Base-by-base conservation (phyloP, 2,329 filamentous ascomycete species). In the Cordyceps cicadae region DNA sequence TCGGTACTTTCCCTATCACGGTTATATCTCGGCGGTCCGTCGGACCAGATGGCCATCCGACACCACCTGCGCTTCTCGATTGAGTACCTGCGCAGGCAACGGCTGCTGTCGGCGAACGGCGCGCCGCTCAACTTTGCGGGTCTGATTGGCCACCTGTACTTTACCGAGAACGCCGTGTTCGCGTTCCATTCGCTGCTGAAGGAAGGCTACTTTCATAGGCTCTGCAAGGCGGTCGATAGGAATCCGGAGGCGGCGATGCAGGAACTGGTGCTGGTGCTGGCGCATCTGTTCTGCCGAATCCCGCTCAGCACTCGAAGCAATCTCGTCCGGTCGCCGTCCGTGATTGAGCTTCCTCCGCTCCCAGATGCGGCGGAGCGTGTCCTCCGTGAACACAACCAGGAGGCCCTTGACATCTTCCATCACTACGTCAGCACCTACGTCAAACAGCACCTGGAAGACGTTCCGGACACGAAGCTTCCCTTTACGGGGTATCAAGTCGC, bases 61-160 rank as follows among this genome's bases (percentile, higher is more conserved):
- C 89, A 93, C 69, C 88, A 92, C 67, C 72, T 93, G 7, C 82
- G 89, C 3, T 93, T 93, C 70, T 92, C 88, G 0, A 88, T 93
- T 50, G 89, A 93, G 64, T 93, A 91, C 66, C 78, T 93, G 0
- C 81, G 88, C 21, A 78, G 87, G 41, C 86, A 91, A 65, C 77
- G 82, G 49, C 80, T 93, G 0, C 76, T 93, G 9, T 84, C 82
- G 3, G 70, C 75, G 0, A 69, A 74, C 1, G 89, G 89, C 51
- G 75, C 71, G 1, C 88, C 89, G 0, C 73, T 92, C 14, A 89
- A 92, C 69, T 90, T 92, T 68, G 83, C 89, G 0, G 84, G 85
- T 0, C 77, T 85, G 3, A 81, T 92, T 0, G 83, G 84, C 0
- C 88, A 92, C 71, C 74, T 93, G 1, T 92, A 92, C 74, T 91